These are phyloP conservation scores for Podochytrium sp. DNA, from an alignment of 192 early-diverging fungal species.

Conservation along the genomic window DNA sequence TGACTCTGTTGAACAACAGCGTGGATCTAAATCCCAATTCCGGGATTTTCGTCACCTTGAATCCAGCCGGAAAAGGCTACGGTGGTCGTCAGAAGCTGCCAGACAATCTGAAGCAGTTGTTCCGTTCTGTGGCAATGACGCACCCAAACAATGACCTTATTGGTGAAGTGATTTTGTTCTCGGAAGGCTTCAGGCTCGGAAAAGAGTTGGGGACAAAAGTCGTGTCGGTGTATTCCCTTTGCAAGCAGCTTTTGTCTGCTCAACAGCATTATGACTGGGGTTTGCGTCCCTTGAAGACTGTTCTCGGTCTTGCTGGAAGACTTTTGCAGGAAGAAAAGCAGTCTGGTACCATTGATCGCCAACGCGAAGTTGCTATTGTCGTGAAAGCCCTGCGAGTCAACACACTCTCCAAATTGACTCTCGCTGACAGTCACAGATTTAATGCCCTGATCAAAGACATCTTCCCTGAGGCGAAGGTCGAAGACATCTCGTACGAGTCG, in stretches of 20 bases:
- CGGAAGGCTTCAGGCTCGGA: conserved; percentile 61
- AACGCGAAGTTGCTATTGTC: conserved; percentile 46
- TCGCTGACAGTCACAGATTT: conserved; percentile 50
- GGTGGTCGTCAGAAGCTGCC: conserved; percentile 66
- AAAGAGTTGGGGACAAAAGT: conserved; percentile 62
- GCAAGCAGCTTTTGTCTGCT: conserved; percentile 56
- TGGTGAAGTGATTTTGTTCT: conserved; percentile 61
- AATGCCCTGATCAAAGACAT: conserved; percentile 57
- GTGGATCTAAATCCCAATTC: conserved; percentile 59
- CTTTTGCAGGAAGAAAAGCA: conserved; percentile 53
- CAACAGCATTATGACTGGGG: conserved; percentile 69
- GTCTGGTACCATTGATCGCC: conserved; percentile 14
- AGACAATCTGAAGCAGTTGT: conserved; percentile 65
- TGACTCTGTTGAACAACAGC: conserved; percentile 48
- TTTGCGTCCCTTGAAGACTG: conserved; percentile 58
- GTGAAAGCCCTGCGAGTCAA: conserved; percentile 61
- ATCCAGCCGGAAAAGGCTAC: conserved; percentile 66
- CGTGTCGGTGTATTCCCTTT: conserved; percentile 59
- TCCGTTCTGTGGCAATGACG: conserved; percentile 66
- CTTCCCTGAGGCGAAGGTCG: conserved; percentile 50
- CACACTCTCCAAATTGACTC: conserved; percentile 62
- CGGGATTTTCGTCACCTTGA: conserved; percentile 65
- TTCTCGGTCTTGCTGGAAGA: conserved; percentile 53
- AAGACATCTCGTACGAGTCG: conserved; percentile 55
- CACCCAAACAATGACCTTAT: conserved; percentile 66